phyloP scores from a whole-genome alignment of 352 stramenopile species.

The Saprolegnia diclina region DNA sequence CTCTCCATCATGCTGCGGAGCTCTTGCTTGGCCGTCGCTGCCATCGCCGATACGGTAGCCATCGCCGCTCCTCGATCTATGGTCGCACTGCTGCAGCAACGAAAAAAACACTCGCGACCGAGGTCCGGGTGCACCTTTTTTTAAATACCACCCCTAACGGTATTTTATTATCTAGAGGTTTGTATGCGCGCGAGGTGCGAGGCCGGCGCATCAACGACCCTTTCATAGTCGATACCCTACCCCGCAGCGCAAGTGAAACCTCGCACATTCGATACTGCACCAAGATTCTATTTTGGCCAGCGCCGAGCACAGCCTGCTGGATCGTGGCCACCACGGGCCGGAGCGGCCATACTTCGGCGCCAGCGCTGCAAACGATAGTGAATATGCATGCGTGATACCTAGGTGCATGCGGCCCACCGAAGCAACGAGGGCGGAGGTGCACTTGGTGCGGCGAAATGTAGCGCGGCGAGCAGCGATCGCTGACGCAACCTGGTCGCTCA shows the following conservation, averaged over 20 bases:
- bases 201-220: conserved; percentile 8
- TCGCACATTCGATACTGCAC: background rate
- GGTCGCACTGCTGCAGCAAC: conserved; percentile 5
- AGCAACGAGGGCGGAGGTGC: too few species aligned
- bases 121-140: background rate
- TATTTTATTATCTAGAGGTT: background rate
- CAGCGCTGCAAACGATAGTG: too few species aligned
- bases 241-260: background rate
- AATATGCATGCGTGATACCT: too few species aligned
- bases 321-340: too few species aligned
- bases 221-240: conserved; percentile 10
- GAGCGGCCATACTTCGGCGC: too few species aligned
- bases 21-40: background rate
- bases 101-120: conserved; percentile 10
- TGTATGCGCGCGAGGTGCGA: background rate
- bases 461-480: too few species aligned
- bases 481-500: too few species aligned
- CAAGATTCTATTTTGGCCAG: conserved; percentile 16
- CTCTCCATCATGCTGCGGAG: background rate
- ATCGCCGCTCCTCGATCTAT: conserved; percentile 16
- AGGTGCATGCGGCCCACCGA: too few species aligned
- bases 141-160: background rate
- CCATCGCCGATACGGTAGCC: conserved; percentile 11
- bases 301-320: background rate
- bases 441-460: too few species aligned